Evolutionary conservation across 2,329 filamentous ascomycete species (phyloP).

Genomic region (Diaporthe vexans): DNA sequence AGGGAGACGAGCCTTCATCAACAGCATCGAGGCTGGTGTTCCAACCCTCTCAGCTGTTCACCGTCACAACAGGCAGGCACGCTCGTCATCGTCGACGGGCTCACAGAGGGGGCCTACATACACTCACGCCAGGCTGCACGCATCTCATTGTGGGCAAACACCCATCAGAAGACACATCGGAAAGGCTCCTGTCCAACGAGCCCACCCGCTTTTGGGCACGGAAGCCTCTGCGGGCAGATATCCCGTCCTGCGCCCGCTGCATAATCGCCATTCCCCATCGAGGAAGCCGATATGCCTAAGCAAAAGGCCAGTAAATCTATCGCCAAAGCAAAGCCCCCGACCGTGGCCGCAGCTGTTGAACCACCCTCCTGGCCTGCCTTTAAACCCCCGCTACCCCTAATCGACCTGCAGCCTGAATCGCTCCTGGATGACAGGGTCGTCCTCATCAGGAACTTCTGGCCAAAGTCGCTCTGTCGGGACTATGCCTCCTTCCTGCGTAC

Average conservation of each 20-base stretch:
- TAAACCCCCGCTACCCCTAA: conserved; percentile 75
- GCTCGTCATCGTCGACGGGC: too few species aligned
- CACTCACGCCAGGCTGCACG: not conserved
- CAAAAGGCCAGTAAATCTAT: conserved; percentile 19
- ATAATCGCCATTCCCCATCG: conserved; percentile 9
- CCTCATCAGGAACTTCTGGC: conserved; percentile 81
- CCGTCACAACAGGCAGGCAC: not conserved
- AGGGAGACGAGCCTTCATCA: not conserved
- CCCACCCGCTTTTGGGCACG: not conserved
- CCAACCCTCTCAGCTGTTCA: not conserved
- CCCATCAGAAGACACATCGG: not conserved
- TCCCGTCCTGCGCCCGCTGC: conserved; percentile 12
- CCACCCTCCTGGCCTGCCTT: conserved; percentile 78
- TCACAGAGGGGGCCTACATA: not conserved
- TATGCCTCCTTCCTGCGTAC: conserved; percentile 81
- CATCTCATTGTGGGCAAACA: not conserved
- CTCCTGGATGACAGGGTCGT: conserved; percentile 76
- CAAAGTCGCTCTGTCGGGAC: conserved; percentile 78
- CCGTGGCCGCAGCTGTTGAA: conserved; percentile 44
- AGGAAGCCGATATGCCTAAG: conserved; percentile 36
- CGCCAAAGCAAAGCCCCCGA: conserved; percentile 43
- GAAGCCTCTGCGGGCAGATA: not conserved
- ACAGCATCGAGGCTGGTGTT: not conserved
- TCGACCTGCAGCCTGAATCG: conserved; percentile 72
- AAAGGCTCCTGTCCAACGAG: not conserved